Evolutionary conservation across 495 filamentous ascomycete species (phyloP), one percentile per base, ranked within the genome.

Genomic region (Tuber magnatum): DNA sequence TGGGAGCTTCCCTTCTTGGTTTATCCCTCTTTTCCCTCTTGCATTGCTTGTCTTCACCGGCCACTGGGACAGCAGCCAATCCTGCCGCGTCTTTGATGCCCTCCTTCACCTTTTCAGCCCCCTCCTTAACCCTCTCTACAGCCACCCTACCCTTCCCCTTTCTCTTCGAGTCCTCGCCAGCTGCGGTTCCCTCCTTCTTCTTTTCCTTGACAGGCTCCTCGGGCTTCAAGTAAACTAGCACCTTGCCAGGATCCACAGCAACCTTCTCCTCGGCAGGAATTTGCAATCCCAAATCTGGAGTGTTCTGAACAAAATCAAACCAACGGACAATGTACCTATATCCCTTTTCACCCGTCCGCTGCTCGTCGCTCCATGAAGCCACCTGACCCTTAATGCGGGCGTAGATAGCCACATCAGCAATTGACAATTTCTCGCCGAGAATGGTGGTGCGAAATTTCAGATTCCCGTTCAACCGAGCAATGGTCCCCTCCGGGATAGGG

Each of bases 221-320:
- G 78, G 92, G 92, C 84, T 92, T 92, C 78, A 93, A 88, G 84
- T 92, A 94, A 74, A 91, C 85, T 71, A 81, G 85, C 74, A 99
- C 89, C 81, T 97, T 90, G 77, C 92, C 89, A 73, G 89, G 83
- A 81, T 98, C 90, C 72, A 99, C 88, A 77, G 84, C 84, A 78
- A 98, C 86, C 86, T 95, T 97, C 83, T 97, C 91, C 74, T 86
- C 87, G 68, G 91, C 89, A 71, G 86, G 84, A 71, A 97, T 85
- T 75, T 87, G 87, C 74, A 97, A 86, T 10, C 88, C 88, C 80
- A 97, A 96, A 69, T 94, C 75, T 1, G 89, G 87, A 70, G 91
- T 89, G 85, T 96, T 97, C 86, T 99, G 95, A 74, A 99, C 91
- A 82, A 97, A 97, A 84, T 97, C 95, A 78, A 97, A 84, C 81